Conservation (phyloP, 352 stramenopile species). For the Phytopythium oedochilum region DNA sequence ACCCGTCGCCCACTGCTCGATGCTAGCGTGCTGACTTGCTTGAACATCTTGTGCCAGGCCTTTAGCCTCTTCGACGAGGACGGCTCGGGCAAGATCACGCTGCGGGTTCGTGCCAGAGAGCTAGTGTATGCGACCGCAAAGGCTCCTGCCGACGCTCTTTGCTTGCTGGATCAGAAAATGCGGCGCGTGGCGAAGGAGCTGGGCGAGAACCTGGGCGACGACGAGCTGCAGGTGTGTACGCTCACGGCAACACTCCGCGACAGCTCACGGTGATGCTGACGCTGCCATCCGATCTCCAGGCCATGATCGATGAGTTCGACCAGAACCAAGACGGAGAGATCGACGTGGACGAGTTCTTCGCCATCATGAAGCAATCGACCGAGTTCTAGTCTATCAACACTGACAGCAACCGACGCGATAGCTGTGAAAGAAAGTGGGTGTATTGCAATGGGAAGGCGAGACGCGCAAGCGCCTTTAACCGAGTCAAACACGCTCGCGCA, state of each 20-base stretch:
- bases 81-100: slow-evolving; percentile 80
- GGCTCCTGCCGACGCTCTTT: too few relatives aligned
- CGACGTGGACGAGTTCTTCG: slow-evolving; percentile 87
- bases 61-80: slow-evolving; percentile 95
- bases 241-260: too few relatives aligned
- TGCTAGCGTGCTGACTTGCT: neutral
- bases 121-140: neutral
- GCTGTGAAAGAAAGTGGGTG: slow-evolving; percentile 7
- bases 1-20: neutral
- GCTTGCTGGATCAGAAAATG: slow-evolving; percentile 72
- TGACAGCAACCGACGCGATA: neutral
- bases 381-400: slow-evolving; percentile 37
- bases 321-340: slow-evolving; percentile 92
- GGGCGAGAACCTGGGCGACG: slow-evolving; percentile 90
- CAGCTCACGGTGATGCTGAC: too few relatives aligned
- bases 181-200: slow-evolving; percentile 90
- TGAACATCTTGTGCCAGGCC: slow-evolving; percentile 26
- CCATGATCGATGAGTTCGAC: slow-evolving; percentile 96
- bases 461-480: neutral
- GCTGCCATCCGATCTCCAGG: slow-evolving; percentile 25
- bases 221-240: slow-evolving; percentile 68
- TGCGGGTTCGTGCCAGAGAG: slow-evolving; percentile 35
- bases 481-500: neutral
- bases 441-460: slow-evolving; percentile 19
- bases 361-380: slow-evolving; percentile 85